Conservation (phyloP, 129 eudicot species). For the Scalesia atractyloides region DNA sequence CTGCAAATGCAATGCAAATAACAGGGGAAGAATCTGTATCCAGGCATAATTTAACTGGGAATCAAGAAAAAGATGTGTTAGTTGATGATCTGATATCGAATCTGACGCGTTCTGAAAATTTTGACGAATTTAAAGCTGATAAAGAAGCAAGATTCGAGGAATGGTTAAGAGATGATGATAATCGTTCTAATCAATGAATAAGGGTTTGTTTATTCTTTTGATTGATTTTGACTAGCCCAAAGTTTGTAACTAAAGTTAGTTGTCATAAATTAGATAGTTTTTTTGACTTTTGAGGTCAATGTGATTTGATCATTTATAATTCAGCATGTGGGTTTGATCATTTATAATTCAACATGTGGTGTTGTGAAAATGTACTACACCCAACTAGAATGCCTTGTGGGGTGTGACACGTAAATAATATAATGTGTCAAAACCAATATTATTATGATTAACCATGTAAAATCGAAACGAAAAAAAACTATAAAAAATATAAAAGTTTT, state of each 20-base stretch:
- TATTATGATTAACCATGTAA: too few relatives aligned
- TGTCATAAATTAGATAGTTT: slow-evolving; percentile 15
- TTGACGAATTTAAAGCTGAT: slow-evolving; percentile 66
- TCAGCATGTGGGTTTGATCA: background rate
- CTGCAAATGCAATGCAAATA: slow-evolving; percentile 22
- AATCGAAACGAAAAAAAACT: too few relatives aligned
- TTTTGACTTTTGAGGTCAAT: background rate
- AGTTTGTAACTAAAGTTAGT: slow-evolving; percentile 24
- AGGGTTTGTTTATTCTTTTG: slow-evolving; percentile 20
- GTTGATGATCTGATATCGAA: slow-evolving; percentile 37
- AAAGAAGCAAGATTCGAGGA: slow-evolving; percentile 79
- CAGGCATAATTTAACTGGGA: slow-evolving; percentile 33
- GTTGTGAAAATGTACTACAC: background rate
- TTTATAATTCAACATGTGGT: slow-evolving; percentile 8
- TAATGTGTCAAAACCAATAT: too few relatives aligned
- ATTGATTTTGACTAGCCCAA: background rate
- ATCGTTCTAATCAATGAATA: slow-evolving; percentile 25
- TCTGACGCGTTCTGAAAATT: slow-evolving; percentile 40
- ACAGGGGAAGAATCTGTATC: slow-evolving; percentile 43
- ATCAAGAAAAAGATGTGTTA: slow-evolving; percentile 33
- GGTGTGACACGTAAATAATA: too few relatives aligned
- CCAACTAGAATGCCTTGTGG: background rate
- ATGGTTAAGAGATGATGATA: slow-evolving; percentile 57
- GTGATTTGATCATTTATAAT: slow-evolving; percentile 3
- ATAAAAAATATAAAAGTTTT: too few relatives aligned